A percentile compares a stretch with the other conserved stretches of the same genome.
These are phyloP conservation scores for Cladophialophora bantiana DNA, from an alignment of 2,329 filamentous ascomycete species.

Conservation along the genomic window DNA sequence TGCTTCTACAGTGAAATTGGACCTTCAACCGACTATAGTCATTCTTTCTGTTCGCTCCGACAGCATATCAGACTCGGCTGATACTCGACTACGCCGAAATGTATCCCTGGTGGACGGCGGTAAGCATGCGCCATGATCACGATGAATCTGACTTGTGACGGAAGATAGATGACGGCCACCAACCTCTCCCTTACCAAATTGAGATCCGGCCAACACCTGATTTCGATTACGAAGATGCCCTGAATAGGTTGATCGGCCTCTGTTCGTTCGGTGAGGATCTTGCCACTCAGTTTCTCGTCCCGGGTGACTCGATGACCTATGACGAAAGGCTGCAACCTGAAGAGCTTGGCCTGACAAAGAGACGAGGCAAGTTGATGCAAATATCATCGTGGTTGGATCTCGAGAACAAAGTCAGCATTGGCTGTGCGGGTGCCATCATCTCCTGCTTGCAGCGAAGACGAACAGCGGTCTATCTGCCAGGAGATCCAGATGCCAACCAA, in stretches of 20 bases:
- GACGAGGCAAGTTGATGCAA: conserved; percentile 70
- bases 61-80: conserved; percentile 43
- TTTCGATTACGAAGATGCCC: conserved; percentile 73
- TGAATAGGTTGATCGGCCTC: conserved; percentile 69
- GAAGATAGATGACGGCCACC: conserved; percentile 26
- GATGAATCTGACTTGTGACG: conserved; percentile 9
- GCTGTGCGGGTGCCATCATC: conserved; percentile 88
- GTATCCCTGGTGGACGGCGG: conserved; percentile 44
- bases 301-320: conserved; percentile 61
- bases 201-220: conserved; percentile 74
- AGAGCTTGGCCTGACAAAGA: conserved; percentile 58
- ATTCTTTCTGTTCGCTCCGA: conserved; percentile 65
- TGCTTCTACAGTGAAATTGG: conserved; percentile 61
- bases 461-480: conserved; percentile 67
- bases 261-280: conserved; percentile 53
- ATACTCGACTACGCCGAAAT: conserved; percentile 49
- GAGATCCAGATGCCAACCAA: conserved; percentile 61
- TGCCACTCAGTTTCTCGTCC: conserved; percentile 66
- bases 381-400: conserved; percentile 75
- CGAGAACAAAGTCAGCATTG: conserved; percentile 75
- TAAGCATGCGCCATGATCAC: conserved; percentile 32
- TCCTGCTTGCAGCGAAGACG: conserved; percentile 75
- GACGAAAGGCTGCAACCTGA: conserved; percentile 49
- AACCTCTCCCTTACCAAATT: conserved; percentile 65
- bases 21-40: conserved; percentile 67